Percentiles rank a stretch among this genome's conserved stretches.
Evolutionary conservation across 257 asterid genomes (phyloP).

Genomic region (Gentiana dahurica): DNA sequence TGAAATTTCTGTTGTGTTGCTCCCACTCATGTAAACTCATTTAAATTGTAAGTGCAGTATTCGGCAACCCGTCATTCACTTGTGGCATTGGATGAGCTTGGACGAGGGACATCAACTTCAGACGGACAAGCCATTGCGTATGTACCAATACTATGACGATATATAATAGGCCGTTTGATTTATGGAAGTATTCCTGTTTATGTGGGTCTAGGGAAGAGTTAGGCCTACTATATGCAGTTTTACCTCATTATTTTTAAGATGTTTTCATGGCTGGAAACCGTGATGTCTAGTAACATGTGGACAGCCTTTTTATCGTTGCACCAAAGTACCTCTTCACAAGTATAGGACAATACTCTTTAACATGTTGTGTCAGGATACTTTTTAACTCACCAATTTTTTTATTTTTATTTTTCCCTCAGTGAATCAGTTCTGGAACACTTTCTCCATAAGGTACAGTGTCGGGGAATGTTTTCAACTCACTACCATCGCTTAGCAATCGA

Average conservation of each 20-base stretch:
- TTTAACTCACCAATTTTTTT: slow-evolving; percentile 6
- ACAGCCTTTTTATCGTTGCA: too few relatives aligned
- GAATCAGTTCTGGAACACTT: slow-evolving; percentile 94
- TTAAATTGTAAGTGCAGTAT: slow-evolving; percentile 36
- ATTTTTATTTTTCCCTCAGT: slow-evolving; percentile 31
- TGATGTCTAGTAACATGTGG: too few relatives aligned
- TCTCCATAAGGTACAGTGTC: slow-evolving; percentile 63
- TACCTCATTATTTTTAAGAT: too few relatives aligned
- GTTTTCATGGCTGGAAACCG: too few relatives aligned
- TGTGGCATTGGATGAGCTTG: slow-evolving; percentile 94
- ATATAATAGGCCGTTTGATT: neutral
- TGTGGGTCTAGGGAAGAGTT: too few relatives aligned
- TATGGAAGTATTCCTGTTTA: too few relatives aligned
- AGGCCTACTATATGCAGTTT: too few relatives aligned
- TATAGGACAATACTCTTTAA: neutral
- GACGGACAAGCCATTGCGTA: slow-evolving; percentile 99
- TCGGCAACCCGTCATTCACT: slow-evolving; percentile 73
- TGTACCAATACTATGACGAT: slow-evolving; percentile 23
- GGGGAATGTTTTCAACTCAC: slow-evolving; percentile 98
- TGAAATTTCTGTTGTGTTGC: neutral
- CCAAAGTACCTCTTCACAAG: too few relatives aligned
- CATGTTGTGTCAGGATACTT: neutral
- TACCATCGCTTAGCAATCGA: slow-evolving; percentile 82
- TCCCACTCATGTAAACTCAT: slow-evolving; percentile 10
- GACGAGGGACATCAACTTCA: slow-evolving; percentile 95